Base-by-base conservation (phyloP, 805 yeast genomes). In the Candida orba region DNA sequence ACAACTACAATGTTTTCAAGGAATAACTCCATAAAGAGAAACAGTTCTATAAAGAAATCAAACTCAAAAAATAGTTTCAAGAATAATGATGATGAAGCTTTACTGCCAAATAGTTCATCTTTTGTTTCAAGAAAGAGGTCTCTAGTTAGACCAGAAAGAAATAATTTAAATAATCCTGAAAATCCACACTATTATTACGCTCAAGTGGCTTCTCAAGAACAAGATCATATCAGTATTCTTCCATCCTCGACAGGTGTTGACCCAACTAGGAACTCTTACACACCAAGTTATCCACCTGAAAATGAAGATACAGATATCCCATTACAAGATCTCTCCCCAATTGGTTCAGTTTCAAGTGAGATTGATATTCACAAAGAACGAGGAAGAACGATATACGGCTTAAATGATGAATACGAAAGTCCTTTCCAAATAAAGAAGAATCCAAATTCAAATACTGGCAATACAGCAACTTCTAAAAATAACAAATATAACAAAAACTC, bases 111-210 rank as follows among this genome's bases (percentile, higher is more conserved):
- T 9, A 23, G 45, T 10, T 34, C 47, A 4, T 48, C 57, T 2
- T 62, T 42, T 39, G 55, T 49, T 39, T 67, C 57, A 54, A 62
- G 56, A 44, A 85, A 82, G 59, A 72, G 78, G 52, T 84, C 96
- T 1, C 68, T 91, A 48, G 84, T 91, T 29, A 75, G 87, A 48
- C 95, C 95, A 4, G 98, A 91, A 57, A 76, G 98, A 52, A 79
- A 84, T 34, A 66, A 79, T 39, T 58, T 75, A 42, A 73, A 78
- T 49, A 72, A 78, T 53, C 78, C 76, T n/a, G 73, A 72, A 42
- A 84, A 85, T 59, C 93, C 91, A 3, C 78, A 81, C 45, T 84
- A 72, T 63, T 88, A 84, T 62, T 88, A 87, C 62, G 74, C 84
- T 13, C 88, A 82, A 52, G 79, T 80, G 33, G 79, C 87, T 2